A percentile compares a stretch with the other conserved stretches of the same genome.
Evolutionary conservation across 1,139 yeast species (phyloP).

Genomic region (Kurtzmaniella quercitrusa): DNA sequence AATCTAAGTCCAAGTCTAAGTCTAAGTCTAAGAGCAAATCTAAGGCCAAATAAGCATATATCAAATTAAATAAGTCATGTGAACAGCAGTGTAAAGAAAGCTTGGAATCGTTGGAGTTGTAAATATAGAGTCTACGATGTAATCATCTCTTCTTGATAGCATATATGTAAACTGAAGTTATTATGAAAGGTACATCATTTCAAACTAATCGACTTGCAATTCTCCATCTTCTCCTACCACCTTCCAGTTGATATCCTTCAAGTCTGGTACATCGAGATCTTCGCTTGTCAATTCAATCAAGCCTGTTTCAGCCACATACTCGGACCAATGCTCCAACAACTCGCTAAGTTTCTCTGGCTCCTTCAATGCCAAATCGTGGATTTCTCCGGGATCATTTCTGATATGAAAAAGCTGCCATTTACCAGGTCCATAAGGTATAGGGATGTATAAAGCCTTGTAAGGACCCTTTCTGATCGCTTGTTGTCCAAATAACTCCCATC

Average conservation of each 20-base stretch:
- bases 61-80: constrained; percentile 1
- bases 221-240: not conserved
- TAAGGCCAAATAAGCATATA: constrained; percentile 2
- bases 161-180: not conserved
- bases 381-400: constrained; percentile 45
- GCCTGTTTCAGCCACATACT: constrained; percentile 53
- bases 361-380: constrained; percentile 30
- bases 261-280: constrained; percentile 4
- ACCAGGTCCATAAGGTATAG: constrained; percentile 46
- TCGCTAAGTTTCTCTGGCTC: constrained; percentile 32
- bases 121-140: no score
- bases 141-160: no score
- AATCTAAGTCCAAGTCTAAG: constrained; percentile 12
- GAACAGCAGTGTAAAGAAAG: no score
- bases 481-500: constrained; percentile 57
- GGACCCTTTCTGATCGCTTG: constrained; percentile 51
- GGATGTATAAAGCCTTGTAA: constrained; percentile 46
- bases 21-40: constrained; percentile 5
- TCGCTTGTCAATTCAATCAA: constrained; percentile 31
- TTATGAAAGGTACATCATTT: no score
- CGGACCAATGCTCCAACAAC: constrained; percentile 45
- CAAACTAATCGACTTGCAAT: not conserved
- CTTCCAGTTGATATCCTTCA: not conserved
- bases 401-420: constrained; percentile 49
- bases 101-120: no score